A percentile compares a stretch with the other conserved stretches of the same genome.
Conservation (phyloP, 2,329 filamentous ascomycete species). For the Macrophomina tecta region DNA sequence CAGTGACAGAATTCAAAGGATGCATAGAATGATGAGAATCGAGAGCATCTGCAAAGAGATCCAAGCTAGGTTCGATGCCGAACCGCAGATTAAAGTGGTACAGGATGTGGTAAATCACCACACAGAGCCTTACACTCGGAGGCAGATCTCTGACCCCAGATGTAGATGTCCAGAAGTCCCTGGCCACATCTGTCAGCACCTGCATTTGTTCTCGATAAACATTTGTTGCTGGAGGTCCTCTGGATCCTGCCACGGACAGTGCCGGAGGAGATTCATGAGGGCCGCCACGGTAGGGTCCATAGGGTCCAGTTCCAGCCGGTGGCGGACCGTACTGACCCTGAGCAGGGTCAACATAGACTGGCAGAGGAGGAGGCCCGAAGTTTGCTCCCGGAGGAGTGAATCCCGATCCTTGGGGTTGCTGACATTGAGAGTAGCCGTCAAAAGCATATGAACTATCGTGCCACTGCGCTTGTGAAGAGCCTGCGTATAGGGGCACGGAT, state of each 20-base stretch:
- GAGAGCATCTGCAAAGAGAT: slow-evolving; percentile 59
- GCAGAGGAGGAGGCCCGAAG: slow-evolving; percentile 25
- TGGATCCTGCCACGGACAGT: not conserved
- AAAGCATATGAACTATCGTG: slow-evolving; percentile 15
- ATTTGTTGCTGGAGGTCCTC: slow-evolving; percentile 31
- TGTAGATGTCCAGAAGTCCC: slow-evolving; percentile 68
- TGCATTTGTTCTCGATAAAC: slow-evolving; percentile 49
- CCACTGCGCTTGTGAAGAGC: slow-evolving; percentile 20
- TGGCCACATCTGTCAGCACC: slow-evolving; percentile 56
- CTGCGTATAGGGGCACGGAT: slow-evolving; percentile 6
- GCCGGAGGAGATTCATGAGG: slow-evolving; percentile 12
- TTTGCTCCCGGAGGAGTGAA: slow-evolving; percentile 9
- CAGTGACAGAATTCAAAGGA: slow-evolving; percentile 51
- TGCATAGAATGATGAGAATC: slow-evolving; percentile 49
- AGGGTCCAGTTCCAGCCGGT: slow-evolving; percentile 4
- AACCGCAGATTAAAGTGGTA: slow-evolving; percentile 65
- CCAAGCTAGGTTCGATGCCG: slow-evolving; percentile 61
- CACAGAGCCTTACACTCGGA: slow-evolving; percentile 66
- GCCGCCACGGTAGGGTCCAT: slow-evolving; percentile 16
- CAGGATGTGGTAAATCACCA: slow-evolving; percentile 68
- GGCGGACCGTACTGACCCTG: slow-evolving; percentile 31
- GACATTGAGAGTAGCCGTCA: slow-evolving; percentile 15
- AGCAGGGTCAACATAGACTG: slow-evolving; percentile 29
- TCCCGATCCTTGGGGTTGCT: not conserved
- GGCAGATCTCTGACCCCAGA: slow-evolving; percentile 66